Evolutionary conservation across 768 basidiomycete genomes (phyloP), one percentile per base, ranked within the genome.

Genomic region (Termitomyces sp.): DNA sequence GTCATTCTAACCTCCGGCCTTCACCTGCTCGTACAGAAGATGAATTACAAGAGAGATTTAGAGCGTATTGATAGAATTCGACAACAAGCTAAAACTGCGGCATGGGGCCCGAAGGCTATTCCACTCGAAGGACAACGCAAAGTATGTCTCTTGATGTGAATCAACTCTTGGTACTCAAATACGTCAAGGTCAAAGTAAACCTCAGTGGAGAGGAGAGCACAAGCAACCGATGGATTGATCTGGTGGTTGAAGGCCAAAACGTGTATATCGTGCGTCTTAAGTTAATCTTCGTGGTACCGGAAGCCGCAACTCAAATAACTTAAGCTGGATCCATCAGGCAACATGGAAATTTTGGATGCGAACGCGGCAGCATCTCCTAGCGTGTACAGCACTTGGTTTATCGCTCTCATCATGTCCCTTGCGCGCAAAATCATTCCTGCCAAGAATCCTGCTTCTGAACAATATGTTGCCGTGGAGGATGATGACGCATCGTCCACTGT

Each of bases 81-180:
- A 5, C 63, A 64, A 45, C 80, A 85, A 48, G 93, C 92, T n/a
- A 80, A 79, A 56, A 62, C 78, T 41, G 80, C 85, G 11, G 93
- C 93, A 7, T 95, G 92, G 92, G 93, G 93, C 11, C 79, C 87
- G 3, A 91, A 88, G 67, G 70, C 87, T 73, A 73, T 78, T 16
- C 89, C 87, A 1, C 49, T 79, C 26, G 78, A 79, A 59, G 86
- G 82, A 56, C 80, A 77, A 67, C 81, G 86, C 64, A 94, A 92
- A 79, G 92, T 88, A 58, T 30, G 74, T 57, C 16, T 36, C 26
- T 49, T 7, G 16, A 20, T 41, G 11, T 20, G 24, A 2, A 32
- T 9, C 13, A n/a, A 26, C 3, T 47, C 38, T 44, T 22, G 16
- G 51, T 28, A 14, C 8, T 43, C 47, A 10, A 52, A 24, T 28